Percentiles rank a stretch among this genome's conserved stretches.
phyloP scores from a whole-genome alignment of 2,329 filamentous ascomycete genomes.

The Graphium sp. region DNA sequence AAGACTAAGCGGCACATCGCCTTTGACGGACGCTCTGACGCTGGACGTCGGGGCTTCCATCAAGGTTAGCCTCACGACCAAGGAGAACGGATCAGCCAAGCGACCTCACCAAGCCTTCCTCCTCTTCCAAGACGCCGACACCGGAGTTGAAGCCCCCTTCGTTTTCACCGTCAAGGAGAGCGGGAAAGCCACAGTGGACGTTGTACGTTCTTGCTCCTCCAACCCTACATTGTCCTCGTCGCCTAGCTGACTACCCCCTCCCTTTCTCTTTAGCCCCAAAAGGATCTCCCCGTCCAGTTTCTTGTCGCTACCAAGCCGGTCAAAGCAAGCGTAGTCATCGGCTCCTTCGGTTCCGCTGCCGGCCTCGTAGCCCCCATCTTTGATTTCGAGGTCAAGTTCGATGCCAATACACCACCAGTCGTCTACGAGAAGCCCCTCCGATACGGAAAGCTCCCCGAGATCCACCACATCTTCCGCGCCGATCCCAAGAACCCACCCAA shows the following conservation, averaged over 20 bases:
- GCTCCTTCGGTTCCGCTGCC: slow-evolving; percentile 62
- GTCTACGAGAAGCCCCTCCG: slow-evolving; percentile 53
- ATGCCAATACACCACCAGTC: slow-evolving; percentile 41
- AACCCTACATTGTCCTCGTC: not conserved
- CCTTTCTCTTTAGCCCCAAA: slow-evolving; percentile 46
- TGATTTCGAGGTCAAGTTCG: slow-evolving; percentile 48
- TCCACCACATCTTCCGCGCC: slow-evolving; percentile 75
- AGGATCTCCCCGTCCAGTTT: slow-evolving; percentile 76
- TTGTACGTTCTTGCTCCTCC: slow-evolving; percentile 42
- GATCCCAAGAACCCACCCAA: slow-evolving; percentile 69
- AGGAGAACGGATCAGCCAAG: slow-evolving; percentile 62
- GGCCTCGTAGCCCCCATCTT: slow-evolving; percentile 57
- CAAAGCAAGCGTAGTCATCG: slow-evolving; percentile 68
- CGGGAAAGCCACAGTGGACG: slow-evolving; percentile 69
- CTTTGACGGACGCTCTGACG: slow-evolving; percentile 44
- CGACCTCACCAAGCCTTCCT: slow-evolving; percentile 91
- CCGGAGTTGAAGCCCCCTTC: slow-evolving; percentile 75
- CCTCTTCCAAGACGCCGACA: slow-evolving; percentile 55
- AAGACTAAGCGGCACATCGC: slow-evolving; percentile 42
- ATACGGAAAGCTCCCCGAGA: slow-evolving; percentile 71
- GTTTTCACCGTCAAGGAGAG: slow-evolving; percentile 70
- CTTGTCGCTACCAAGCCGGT: slow-evolving; percentile 51
- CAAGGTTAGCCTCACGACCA: slow-evolving; percentile 67
- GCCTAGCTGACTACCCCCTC: slow-evolving; percentile 6
- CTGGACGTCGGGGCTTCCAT: slow-evolving; percentile 56